Conservation (phyloP, 208 protist species). For the Tritrichomonas foetus region DNA sequence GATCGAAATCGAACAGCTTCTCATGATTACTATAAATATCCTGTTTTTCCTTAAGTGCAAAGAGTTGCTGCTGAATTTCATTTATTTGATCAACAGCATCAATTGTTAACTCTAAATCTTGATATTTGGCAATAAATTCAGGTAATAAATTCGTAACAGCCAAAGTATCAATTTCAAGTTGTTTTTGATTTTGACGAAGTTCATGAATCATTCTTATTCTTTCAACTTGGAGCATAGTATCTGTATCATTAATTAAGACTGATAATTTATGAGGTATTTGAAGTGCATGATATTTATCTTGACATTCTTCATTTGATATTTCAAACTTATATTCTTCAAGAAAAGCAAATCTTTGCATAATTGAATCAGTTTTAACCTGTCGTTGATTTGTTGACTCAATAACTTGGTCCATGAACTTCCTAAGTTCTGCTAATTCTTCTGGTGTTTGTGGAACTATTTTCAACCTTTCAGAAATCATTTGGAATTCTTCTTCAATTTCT, state of each 20-base stretch:
- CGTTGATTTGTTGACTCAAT: not conserved
- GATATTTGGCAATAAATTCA: not conserved
- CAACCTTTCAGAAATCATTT: not conserved
- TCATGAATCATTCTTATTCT: not conserved
- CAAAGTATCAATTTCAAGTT: not conserved
- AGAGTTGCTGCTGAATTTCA: not conserved
- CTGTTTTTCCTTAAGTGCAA: not conserved
- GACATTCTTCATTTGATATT: not conserved
- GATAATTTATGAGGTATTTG: not conserved
- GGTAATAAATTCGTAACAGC: not conserved
- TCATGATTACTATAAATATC: not conserved
- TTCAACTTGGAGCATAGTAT: not conserved
- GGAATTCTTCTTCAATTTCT: not conserved
- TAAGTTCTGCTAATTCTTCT: not conserved
- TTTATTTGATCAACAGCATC: not conserved
- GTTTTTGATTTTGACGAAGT: not conserved
- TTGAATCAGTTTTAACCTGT: not conserved
- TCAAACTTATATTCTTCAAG: not conserved
- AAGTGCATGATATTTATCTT: not conserved
- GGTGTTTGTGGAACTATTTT: not conserved
- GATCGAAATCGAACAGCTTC: not conserved
- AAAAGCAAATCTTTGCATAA: not conserved
- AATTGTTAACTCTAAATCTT: constrained; percentile 25
- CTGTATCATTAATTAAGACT: not conserved
- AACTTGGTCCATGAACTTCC: not conserved